Base-by-base conservation (phyloP, 139 green algal genomes). In the Chlorella sorokiniana region DNA sequence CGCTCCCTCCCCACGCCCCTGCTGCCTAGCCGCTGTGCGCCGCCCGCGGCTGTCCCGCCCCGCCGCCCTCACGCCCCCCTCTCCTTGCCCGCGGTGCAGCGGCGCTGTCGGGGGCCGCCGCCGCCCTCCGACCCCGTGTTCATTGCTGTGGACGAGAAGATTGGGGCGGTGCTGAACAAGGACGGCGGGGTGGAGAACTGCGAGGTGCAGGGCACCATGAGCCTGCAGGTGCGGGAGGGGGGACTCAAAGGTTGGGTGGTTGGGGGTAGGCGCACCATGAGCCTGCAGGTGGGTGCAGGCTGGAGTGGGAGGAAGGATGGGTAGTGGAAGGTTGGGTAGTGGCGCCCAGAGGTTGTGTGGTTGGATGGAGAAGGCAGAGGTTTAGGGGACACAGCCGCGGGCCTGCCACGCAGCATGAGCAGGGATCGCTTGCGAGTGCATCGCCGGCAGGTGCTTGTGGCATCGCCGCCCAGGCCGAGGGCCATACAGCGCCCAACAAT, bases 181-280 rank as follows among this genome's bases (percentile, higher is more conserved):
- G 92, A 98, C 81, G 97, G 97, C 44, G 96, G 96, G 4, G 62
- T 99, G 80, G 95, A 99, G 86, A 93, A 90, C 83, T 86, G 98
- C 85, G 97, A 99, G 89, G 88, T 99, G 44, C 92, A 98, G 84
- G 95, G 95, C 73, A 96, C 86, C 52, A 94, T 98, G 86, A 88
- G 87, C 22, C 88, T 98, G 27, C 85, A 92, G 78, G 91, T 97
- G 45, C 33, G 63, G 52, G 51, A 11, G 4, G 10, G 10, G 10
- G 10, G 10, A 54, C 14, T 22, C 14, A 10, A 54, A 22, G 29
- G 63, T 4, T 40, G 10, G 29, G 29, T 33, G 9, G 61, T 9
- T 4, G 29, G 61, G 61, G 61, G 61, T 11, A 3, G 52, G 52
- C 3, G 52, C 29, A 38, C 27, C 31, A 8, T 68, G n/a, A 8